Base-by-base conservation (phyloP, 768 basidiomycete genomes). In the Pholiota molesta region DNA sequence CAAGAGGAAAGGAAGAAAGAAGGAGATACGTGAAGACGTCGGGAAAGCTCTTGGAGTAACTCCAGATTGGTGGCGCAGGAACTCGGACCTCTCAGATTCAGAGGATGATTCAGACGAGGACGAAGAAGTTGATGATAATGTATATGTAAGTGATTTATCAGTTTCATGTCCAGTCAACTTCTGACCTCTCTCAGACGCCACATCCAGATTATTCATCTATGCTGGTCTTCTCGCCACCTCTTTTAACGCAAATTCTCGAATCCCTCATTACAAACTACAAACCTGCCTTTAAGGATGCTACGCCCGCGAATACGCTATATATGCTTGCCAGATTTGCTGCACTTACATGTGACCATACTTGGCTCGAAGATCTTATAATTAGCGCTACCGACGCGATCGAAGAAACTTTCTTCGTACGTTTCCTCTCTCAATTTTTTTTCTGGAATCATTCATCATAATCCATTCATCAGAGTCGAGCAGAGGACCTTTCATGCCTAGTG, bases 251-350 rank as follows among this genome's bases (percentile, higher is more conserved):
- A 62, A 89, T 96, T 37, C 88, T 97, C 65, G 86, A 91, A 65
- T 87, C 92, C 8, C 77, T 99, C 37, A 90, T 99, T 72, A 85
- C 84, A 23, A 87, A 89, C 68, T 92, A 88, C 72, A 84, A 77
- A 44, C 87, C 93, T 6, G 81, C 84, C 19, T 79, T 92, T 52
- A 84, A 85, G 54, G 89, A 95, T 74, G 77, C 90, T 2, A 87
- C 95, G 35, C 96, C 97, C 16, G 97, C 97, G 29, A 98, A 97
- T 71, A 87, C 86, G 11, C 77, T 99, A 53, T 97, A 95, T 74
- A 85, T 97, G 77, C 83, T 95, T 55, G 89, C 94, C 13, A 87
- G 95, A 49, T 99, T 97, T 75, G 97, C 97, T n/a, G 90, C 88
- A 65, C 77, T 94, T 29, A 88, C 86, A n/a, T 95, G 94, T 70